These are phyloP conservation scores for Cornus kousa DNA, from an alignment of 148 eudicot genomes.

Conservation along the genomic window DNA sequence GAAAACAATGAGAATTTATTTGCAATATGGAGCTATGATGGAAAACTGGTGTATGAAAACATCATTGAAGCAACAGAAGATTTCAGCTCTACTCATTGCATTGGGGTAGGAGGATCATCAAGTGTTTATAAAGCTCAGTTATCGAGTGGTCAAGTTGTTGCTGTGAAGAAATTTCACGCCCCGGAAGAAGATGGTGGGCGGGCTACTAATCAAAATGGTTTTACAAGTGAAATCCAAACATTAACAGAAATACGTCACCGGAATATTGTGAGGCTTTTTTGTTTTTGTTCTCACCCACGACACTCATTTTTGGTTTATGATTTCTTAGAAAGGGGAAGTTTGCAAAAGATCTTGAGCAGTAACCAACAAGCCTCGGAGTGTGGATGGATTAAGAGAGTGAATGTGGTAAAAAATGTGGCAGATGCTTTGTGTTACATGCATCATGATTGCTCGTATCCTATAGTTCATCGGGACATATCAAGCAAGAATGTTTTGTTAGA, in stretches of 20 bases:
- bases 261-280: conserved; percentile 16
- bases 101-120: conserved; percentile 19
- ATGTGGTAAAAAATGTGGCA: background rate
- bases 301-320: background rate
- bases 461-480: conserved; percentile 15
- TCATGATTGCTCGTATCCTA: conserved; percentile 17
- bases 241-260: conserved; percentile 13
- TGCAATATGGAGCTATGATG: conserved; percentile 15
- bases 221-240: background rate
- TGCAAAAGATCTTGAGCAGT: background rate
- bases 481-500: conserved; percentile 8
- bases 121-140: conserved; percentile 13
- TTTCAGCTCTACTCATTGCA: background rate
- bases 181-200: background rate
- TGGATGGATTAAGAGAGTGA: conserved; percentile 11
- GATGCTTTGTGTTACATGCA: conserved; percentile 22
- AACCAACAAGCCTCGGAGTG: background rate
- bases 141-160: conserved; percentile 6
- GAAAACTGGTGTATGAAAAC: conserved; percentile 4
- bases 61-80: conserved; percentile 8
- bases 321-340: conserved; percentile 3
- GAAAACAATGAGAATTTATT: background rate
- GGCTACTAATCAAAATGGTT: background rate
- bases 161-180: conserved; percentile 9
- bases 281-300: background rate